Conservation (phyloP, 2,329 filamentous ascomycete species). For the Diaporthe ilicicola region DNA sequence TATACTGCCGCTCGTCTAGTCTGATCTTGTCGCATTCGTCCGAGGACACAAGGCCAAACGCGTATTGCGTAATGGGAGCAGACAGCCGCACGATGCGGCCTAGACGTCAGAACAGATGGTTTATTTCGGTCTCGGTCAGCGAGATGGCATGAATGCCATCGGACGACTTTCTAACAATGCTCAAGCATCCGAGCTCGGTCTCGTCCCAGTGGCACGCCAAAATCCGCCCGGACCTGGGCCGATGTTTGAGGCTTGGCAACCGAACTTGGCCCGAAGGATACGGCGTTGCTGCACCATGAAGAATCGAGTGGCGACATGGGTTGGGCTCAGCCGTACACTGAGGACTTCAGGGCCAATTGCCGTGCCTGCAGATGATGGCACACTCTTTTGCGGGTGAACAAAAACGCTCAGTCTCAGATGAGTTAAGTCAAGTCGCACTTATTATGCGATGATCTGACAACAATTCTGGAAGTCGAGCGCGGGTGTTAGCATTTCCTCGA, state of each 20-base stretch:
- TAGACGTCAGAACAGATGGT: not conserved
- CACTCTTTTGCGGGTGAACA: not conserved
- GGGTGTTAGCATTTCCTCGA: not conserved
- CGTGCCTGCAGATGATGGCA: not conserved
- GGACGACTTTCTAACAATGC: not conserved
- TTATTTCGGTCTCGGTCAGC: not conserved
- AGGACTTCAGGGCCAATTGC: not conserved
- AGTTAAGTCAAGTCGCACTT: not conserved
- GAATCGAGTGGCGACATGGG: not conserved
- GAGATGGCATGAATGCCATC: not conserved
- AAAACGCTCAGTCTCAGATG: slow-evolving; percentile 1
- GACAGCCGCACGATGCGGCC: slow-evolving; percentile 1
- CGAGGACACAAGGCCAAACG: slow-evolving; percentile 16
- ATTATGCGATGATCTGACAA: not conserved
- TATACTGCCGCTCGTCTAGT: not conserved
- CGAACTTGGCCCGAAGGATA: slow-evolving; percentile 17
- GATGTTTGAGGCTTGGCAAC: slow-evolving; percentile 23
- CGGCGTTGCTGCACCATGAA: slow-evolving; percentile 9
- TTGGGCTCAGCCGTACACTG: not conserved
- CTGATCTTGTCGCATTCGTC: not conserved
- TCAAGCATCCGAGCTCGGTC: slow-evolving; percentile 9
- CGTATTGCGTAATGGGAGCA: not conserved
- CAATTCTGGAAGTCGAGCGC: not conserved
- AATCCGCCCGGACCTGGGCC: slow-evolving; percentile 4
- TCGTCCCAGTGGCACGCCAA: not conserved